Evolutionary conservation across 768 basidiomycete genomes (phyloP).

Genomic region (Sarcodon sp.): DNA sequence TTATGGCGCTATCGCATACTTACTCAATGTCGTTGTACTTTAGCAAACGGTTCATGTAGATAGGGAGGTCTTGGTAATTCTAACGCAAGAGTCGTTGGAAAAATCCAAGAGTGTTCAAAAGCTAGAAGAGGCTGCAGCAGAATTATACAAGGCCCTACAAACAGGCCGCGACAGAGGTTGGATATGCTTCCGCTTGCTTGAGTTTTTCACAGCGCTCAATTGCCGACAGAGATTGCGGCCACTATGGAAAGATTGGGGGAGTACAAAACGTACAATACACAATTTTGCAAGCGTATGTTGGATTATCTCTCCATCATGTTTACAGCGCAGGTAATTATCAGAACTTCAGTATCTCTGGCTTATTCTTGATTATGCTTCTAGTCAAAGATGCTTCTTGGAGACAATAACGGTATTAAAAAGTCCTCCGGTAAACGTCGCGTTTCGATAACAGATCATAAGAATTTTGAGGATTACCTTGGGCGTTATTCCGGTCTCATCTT

Average conservation of each 20-base stretch:
- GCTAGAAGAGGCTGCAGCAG: conserved; percentile 72
- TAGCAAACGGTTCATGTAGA: conserved; percentile 96
- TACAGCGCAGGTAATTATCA: conserved; percentile 60
- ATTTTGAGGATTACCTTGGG: conserved; percentile 74
- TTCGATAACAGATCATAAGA: conserved; percentile 45
- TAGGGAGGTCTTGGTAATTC: conserved; percentile 52
- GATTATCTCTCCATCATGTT: conserved; percentile 91
- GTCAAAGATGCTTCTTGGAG: conserved; percentile 58
- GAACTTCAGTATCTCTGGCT: too few relatives aligned
- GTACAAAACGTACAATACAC: conserved; percentile 78
- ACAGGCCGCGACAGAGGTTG: conserved; percentile 82
- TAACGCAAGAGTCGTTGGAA: conserved; percentile 86
- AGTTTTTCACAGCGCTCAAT: background rate
- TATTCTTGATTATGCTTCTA: conserved; percentile 14
- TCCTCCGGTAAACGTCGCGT: conserved; percentile 29
- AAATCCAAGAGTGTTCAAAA: conserved; percentile 60
- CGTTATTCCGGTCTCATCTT: conserved; percentile 84
- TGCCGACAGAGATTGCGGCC: conserved; percentile 76
- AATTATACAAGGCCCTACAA: conserved; percentile 91
- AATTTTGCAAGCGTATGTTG: conserved; percentile 86
- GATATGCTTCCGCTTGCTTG: conserved; percentile 3
- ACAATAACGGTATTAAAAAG: conserved; percentile 42
- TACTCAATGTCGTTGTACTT: background rate
- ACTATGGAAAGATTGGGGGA: conserved; percentile 89
- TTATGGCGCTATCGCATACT: background rate